Base-by-base conservation (phyloP, 306 rosid genomes). In the Acacia melanoxylon region DNA sequence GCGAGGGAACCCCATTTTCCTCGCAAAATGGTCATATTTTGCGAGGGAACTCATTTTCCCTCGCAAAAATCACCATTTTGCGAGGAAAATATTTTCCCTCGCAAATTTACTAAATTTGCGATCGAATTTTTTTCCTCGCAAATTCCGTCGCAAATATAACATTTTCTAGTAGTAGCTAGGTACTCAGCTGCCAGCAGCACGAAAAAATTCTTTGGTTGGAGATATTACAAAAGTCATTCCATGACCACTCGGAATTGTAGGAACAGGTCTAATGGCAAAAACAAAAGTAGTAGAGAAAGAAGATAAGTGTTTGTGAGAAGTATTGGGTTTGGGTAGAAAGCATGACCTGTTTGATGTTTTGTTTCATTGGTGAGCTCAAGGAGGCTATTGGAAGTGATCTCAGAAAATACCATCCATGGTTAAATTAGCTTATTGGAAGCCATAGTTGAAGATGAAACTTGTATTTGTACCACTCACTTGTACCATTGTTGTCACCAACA, bases 181-280 rank as follows among this genome's bases (percentile, higher is more conserved):
- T 56, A 56, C 25, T 33, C 37, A n/a, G 37, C 37, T 33, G 3
- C 27, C 1, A 12, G 63, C 24, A 68, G 91, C 85, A 56, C 72
- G 6, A 0, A 86, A 88, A 15, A 88, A 76, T 25, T 81, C 89
- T 72, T 58, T 86, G 1, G 91, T 56, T 9, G 93, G 94, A 19
- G 94, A 48, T 58, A 92, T 11, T n/a, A 86, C 86, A 63, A 91
- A 89, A 37, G 87, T 91, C 5, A 89, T 83, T 20, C 93, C 97
- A 65, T 89, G 90, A 24, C 93, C 91, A 66, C 63, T 9, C 5
- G 0, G 1, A 2, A 11, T 6, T 52, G 24, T 12, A 56, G 3
- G 10, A 2, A 0, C 14, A 56, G 63, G 25, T n/a, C 63, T 56
- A 56, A 56, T 22, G 63, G 63, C 27, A 12, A 56, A 56, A n/a